Evolutionary conservation across 2,329 filamentous ascomycete genomes (phyloP), one percentile per base, ranked within the genome.

Genomic region (Pestalotiopsis sp.): DNA sequence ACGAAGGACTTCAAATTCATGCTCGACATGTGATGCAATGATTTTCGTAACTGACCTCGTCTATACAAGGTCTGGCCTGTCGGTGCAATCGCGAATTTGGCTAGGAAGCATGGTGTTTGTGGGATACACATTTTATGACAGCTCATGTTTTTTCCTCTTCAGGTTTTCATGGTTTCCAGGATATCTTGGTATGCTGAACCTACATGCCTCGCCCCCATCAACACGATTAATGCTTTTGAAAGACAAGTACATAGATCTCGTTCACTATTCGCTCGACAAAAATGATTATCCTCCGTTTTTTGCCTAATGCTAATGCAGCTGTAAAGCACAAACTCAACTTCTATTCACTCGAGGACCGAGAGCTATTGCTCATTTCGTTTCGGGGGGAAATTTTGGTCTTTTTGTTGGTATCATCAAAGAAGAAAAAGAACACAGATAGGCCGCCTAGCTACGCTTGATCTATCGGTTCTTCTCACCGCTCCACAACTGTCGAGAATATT

Each of bases 321-420:
- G 27, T 13, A 25, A 23, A 58, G 13, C 57, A 59, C 27, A 25
- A 27, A 59, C 57, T 36, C 20, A 12, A 31, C 20, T 59, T 59
- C 27, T 27, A 59, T 59, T 52, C 17, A 52, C 45, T 52, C 11
- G 17, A n/a, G 17, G n/a, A n/a, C 45, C 45, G 17, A 52, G 45
- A 52, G 17, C 45, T n/a, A 6, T n/a, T 52, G 45, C 45, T 52
- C 45, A n/a, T 52, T 31, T 52, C 45, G 45, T 17, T 52, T 59
- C 20, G 7, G 4, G 11, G 5, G 17, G n/a, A 27, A 25, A 9
- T 36, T 20, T n/a, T 31, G 17, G 58, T 61, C 59, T 23, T 41
- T 45, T 23, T 45, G 38, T 45, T 64, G 61, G 40, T 49, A 49
- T 64, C 61, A 64, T 64, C 40, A 64, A 64, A 31, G 23, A 49